Evolutionary conservation across 495 filamentous ascomycete species (phyloP).

Genomic region (Aspergillus taichungensis): DNA sequence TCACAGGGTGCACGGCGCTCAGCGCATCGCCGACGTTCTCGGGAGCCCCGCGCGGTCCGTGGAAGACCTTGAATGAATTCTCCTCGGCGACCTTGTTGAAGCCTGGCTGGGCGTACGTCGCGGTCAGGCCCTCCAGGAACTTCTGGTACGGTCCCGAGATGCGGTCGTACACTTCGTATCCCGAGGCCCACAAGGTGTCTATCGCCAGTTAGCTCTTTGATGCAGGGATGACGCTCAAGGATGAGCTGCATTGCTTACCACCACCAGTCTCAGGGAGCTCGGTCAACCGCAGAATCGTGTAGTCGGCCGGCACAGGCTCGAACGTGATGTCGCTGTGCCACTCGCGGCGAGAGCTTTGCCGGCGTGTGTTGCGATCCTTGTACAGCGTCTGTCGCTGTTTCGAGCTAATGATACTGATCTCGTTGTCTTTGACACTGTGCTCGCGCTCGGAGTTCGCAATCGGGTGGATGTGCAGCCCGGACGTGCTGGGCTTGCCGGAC

Average conservation of each 20-base stretch:
- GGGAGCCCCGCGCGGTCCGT: constrained; percentile 50
- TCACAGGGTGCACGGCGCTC: constrained; percentile 57
- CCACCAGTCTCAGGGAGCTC: constrained; percentile 62
- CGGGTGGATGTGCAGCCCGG: constrained; percentile 65
- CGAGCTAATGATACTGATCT: constrained; percentile 67
- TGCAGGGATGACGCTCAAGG: no score
- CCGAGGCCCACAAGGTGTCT: constrained; percentile 70
- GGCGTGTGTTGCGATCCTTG: constrained; percentile 18
- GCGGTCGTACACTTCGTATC: constrained; percentile 73
- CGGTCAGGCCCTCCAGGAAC: constrained; percentile 62
- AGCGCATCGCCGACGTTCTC: constrained; percentile 58
- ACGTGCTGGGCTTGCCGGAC: constrained; percentile 58
- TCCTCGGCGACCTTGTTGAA: constrained; percentile 50
- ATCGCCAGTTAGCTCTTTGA: no score
- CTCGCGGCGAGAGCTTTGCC: constrained; percentile 17
- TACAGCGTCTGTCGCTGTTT: constrained; percentile 50
- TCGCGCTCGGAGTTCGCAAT: constrained; percentile 55
- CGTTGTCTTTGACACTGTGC: constrained; percentile 49
- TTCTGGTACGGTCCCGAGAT: constrained; percentile 53
- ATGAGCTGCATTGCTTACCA: constrained; percentile 27
- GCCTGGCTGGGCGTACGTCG: constrained; percentile 51
- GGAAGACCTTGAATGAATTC: constrained; percentile 48
- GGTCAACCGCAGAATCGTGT: constrained; percentile 53
- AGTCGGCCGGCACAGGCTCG: constrained; percentile 61
- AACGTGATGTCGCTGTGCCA: constrained; percentile 73